Evolutionary conservation across 2,329 filamentous ascomycete species (phyloP).

Genomic region (Fusarium caatingaense): DNA sequence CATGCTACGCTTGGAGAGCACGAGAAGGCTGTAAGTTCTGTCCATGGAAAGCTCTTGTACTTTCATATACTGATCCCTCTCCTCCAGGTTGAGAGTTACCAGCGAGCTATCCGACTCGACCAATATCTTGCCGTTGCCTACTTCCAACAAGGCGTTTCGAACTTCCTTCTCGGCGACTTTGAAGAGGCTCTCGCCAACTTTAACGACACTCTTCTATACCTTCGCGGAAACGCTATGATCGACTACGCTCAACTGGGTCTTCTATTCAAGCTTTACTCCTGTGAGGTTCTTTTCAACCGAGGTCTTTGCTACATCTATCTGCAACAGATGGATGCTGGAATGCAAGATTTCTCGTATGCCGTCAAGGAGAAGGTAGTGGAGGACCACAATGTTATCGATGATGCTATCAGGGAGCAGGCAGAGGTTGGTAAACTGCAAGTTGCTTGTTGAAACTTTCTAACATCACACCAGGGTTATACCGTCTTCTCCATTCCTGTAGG

Average conservation of each 20-base stretch:
- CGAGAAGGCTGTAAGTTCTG: slow-evolving; percentile 83
- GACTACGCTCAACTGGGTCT: slow-evolving; percentile 97
- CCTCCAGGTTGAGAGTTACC: slow-evolving; percentile 88
- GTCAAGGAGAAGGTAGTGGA: slow-evolving; percentile 96
- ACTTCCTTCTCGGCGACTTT: slow-evolving; percentile 96
- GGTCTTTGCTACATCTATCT: slow-evolving; percentile 98
- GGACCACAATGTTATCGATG: slow-evolving; percentile 97
- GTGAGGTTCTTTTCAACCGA: slow-evolving; percentile 96
- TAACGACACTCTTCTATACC: slow-evolving; percentile 95
- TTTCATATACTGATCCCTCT: slow-evolving; percentile 31
- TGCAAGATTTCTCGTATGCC: slow-evolving; percentile 91
- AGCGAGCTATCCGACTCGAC: slow-evolving; percentile 88
- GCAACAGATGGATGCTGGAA: slow-evolving; percentile 87
- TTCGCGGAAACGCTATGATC: slow-evolving; percentile 96
- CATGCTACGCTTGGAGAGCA: slow-evolving; percentile 97
- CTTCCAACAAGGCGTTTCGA: slow-evolving; percentile 98
- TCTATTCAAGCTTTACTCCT: slow-evolving; percentile 96
- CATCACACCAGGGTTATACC: slow-evolving; percentile 80
- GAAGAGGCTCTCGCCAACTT: slow-evolving; percentile 98
- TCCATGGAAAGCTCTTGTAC: neutral
- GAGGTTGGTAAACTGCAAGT: slow-evolving; percentile 68
- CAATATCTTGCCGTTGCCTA: slow-evolving; percentile 97
- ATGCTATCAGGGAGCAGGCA: slow-evolving; percentile 92
- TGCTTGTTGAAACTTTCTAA: slow-evolving; percentile 41
- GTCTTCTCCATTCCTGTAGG: slow-evolving; percentile 98